phyloP scores from a whole-genome alignment of 164 flowering plant species.

The Nymphaea thermarum region DNA sequence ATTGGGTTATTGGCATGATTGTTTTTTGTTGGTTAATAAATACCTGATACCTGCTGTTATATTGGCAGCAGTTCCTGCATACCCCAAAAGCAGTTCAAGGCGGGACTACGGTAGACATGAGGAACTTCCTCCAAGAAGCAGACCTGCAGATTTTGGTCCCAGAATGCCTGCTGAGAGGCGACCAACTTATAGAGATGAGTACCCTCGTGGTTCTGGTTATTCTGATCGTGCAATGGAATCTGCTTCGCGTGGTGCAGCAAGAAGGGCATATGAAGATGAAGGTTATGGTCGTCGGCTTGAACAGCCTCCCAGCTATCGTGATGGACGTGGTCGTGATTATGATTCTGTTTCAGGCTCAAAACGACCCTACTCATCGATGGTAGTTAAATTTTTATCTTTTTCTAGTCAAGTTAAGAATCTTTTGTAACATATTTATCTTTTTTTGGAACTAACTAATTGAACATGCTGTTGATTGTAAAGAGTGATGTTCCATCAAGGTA shows the following conservation, averaged over 20 bases:
- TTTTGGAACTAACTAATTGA: neutral
- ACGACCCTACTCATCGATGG: constrained; percentile 75
- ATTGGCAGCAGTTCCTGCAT: constrained; percentile 45
- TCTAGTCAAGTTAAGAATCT: neutral
- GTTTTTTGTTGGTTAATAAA: neutral
- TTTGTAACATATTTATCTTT: neutral
- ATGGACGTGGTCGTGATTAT: constrained; percentile 67
- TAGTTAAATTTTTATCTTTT: constrained; percentile 15
- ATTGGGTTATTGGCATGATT: neutral
- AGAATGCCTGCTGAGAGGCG: constrained; percentile 57
- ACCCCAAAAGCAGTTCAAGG: constrained; percentile 67
- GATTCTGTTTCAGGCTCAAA: constrained; percentile 81
- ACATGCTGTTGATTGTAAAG: constrained; percentile 17
- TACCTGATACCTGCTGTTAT: neutral
- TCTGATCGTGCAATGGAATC: constrained; percentile 40
- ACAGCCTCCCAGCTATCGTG: constrained; percentile 72
- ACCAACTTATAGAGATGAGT: constrained; percentile 58
- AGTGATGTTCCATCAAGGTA: constrained; percentile 84
- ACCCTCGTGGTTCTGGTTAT: constrained; percentile 60
- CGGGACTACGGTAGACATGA: constrained; percentile 69
- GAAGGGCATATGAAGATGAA: constrained; percentile 77
- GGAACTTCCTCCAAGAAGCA: constrained; percentile 56
- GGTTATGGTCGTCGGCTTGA: constrained; percentile 68
- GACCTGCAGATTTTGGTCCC: constrained; percentile 60
- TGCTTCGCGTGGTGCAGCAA: constrained; percentile 39